phyloP scores from a whole-genome alignment of 1,284 basidiomycete genomes.

The Tremellales sp. region DNA sequence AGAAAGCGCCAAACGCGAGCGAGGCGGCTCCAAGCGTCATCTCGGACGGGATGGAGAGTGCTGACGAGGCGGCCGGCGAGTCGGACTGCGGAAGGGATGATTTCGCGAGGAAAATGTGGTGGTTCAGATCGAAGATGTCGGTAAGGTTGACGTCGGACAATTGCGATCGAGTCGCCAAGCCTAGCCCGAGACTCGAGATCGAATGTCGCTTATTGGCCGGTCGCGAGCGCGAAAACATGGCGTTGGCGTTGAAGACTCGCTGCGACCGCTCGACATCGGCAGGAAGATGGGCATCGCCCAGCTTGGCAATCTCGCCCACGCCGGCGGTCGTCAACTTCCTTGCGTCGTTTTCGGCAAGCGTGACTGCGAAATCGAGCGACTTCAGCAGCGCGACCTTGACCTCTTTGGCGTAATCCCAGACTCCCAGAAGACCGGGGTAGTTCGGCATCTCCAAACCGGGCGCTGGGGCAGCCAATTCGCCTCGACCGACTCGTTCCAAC shows the following conservation, averaged over 20 bases:
- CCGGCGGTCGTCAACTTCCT: constrained; percentile 64
- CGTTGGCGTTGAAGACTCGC: constrained; percentile 88
- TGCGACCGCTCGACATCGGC: constrained; percentile 71
- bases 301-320: constrained; percentile 63
- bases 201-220: constrained; percentile 52
- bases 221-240: constrained; percentile 79
- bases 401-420: constrained; percentile 86
- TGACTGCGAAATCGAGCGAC: constrained; percentile 78
- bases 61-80: constrained; percentile 10
- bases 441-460: constrained; percentile 59
- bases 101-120: constrained; percentile 59
- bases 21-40: constrained; percentile 62
- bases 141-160: constrained; percentile 52
- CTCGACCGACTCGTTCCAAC: constrained; percentile 71
- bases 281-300: constrained; percentile 79
- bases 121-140: constrained; percentile 85
- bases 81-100: constrained; percentile 54
- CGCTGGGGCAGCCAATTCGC: constrained; percentile 58
- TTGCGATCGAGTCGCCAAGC: constrained; percentile 37
- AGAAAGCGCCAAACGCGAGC: constrained; percentile 77
- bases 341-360: constrained; percentile 78
- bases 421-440: constrained; percentile 80
- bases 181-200: constrained; percentile 35
- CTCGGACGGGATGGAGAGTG: constrained; percentile 34
- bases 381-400: constrained; percentile 70